These are phyloP conservation scores for Euphorbia pulcherrima DNA, from an alignment of 345 rosid genomes.

Conservation along the genomic window DNA sequence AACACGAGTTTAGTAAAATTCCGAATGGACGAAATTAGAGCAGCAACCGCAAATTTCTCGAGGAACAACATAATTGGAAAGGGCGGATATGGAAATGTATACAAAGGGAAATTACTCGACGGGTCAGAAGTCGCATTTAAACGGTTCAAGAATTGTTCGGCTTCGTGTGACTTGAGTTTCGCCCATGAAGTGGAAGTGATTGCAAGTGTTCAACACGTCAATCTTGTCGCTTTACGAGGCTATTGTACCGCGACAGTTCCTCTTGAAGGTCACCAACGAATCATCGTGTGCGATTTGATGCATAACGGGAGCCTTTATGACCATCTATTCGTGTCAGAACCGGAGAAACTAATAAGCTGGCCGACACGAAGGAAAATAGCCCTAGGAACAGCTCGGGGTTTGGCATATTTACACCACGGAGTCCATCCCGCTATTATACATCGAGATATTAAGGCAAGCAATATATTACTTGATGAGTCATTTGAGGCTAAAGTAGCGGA, in stretches of 20 bases:
- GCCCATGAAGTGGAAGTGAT: constrained; percentile 43
- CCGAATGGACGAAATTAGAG: constrained; percentile 24
- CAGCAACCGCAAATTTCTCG: constrained; percentile 35
- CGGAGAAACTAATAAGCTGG: constrained; percentile 35
- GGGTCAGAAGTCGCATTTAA: constrained; percentile 40
- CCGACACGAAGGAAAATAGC: constrained; percentile 37
- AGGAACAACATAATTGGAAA: constrained; percentile 30
- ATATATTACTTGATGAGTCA: constrained; percentile 37
- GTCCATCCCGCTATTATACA: constrained; percentile 41
- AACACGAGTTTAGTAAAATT: constrained; percentile 26
- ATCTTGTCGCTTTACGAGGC: constrained; percentile 43
- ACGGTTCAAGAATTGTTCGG: constrained; percentile 41
- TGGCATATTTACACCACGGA: constrained; percentile 42
- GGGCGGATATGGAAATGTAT: constrained; percentile 39
- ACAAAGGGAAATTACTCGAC: constrained; percentile 31
- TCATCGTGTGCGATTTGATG: constrained; percentile 38
- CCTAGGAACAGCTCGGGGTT: constrained; percentile 41
- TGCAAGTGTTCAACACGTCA: constrained; percentile 42
- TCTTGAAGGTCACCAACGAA: constrained; percentile 34
- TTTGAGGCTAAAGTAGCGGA: constrained; percentile 44
- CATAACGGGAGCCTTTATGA: constrained; percentile 40
- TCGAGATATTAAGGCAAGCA: constrained; percentile 44
- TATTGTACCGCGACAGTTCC: constrained; percentile 35
- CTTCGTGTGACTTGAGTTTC: constrained; percentile 30
- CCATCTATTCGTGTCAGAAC: constrained; percentile 31